phyloP scores from a whole-genome alignment of 768 basidiomycete species.

The Boletus barrowsii region DNA sequence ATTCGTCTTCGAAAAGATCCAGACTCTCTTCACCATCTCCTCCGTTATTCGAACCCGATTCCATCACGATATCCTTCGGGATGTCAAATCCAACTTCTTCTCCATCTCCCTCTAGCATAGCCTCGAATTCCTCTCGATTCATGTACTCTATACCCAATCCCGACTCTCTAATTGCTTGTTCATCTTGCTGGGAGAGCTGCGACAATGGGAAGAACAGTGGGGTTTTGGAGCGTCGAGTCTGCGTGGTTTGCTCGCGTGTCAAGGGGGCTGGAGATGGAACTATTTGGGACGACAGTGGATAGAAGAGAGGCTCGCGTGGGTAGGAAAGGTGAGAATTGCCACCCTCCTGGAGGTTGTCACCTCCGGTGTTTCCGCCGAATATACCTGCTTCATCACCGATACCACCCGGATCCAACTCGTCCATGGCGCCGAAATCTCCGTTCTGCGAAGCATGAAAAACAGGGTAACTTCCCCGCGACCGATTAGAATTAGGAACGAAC shows the following conservation, averaged over 20 bases:
- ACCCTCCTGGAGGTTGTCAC: conserved; percentile 1
- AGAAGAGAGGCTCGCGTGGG: conserved; percentile 19
- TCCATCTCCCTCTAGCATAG: conserved; percentile 36
- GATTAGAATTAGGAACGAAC: conserved; percentile 15
- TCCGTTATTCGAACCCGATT: background rate
- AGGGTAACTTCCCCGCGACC: conserved; percentile 7
- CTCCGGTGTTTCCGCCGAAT: background rate
- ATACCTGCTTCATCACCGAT: background rate
- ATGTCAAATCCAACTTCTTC: conserved; percentile 32
- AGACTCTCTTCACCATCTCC: conserved; percentile 23
- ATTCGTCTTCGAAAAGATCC: conserved; percentile 33
- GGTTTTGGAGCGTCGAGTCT: conserved; percentile 11
- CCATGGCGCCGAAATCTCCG: conserved; percentile 16
- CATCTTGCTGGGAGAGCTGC: conserved; percentile 58
- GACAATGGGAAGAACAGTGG: conserved; percentile 49
- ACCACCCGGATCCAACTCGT: conserved; percentile 1
- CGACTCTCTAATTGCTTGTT: conserved; percentile 51
- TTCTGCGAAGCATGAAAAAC: conserved; percentile 17
- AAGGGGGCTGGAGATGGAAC: conserved; percentile 4
- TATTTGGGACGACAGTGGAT: conserved; percentile 24
- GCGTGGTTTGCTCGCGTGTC: conserved; percentile 1
- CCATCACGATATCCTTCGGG: background rate
- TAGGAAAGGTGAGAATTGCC: conserved; percentile 3
- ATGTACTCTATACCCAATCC: conserved; percentile 69
- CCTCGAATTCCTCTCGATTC: conserved; percentile 57